These are phyloP conservation scores for Fusarium nisikadoi DNA, from an alignment of 2,329 filamentous ascomycete genomes.

Conservation along the genomic window DNA sequence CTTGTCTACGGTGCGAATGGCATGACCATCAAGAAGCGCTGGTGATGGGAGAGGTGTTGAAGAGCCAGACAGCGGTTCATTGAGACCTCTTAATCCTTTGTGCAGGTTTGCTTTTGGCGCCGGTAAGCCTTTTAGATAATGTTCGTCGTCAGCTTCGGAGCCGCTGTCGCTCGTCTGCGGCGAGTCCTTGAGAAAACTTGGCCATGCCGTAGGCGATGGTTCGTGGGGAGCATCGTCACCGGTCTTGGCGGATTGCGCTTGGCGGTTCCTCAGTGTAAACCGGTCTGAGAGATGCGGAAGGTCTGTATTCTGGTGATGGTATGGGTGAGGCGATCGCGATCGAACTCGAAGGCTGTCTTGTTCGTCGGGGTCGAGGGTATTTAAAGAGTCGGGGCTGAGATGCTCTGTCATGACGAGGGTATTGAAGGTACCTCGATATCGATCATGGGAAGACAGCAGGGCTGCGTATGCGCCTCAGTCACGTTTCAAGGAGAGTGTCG, in stretches of 20 bases:
- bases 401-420: constrained; percentile 59
- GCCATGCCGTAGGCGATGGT: constrained; percentile 40
- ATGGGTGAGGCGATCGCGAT: constrained; percentile 74
- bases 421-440: constrained; percentile 36
- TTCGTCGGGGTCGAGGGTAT: constrained; percentile 50
- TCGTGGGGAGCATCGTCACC: constrained; percentile 35
- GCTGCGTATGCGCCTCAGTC: constrained; percentile 36
- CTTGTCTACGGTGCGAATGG: constrained; percentile 38
- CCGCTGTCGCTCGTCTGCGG: constrained; percentile 84
- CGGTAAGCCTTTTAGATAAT: constrained; percentile 85
- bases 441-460: constrained; percentile 47
- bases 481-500: constrained; percentile 5
- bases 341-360: constrained; percentile 58
- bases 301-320: constrained; percentile 68
- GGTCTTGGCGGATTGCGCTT: constrained; percentile 29
- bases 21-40: constrained; percentile 56
- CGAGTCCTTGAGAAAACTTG: constrained; percentile 61
- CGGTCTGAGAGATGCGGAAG: constrained; percentile 62
- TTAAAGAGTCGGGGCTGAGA: constrained; percentile 51
- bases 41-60: constrained; percentile 67
- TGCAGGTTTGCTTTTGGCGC: constrained; percentile 77
- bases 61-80: constrained; percentile 64
- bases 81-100: constrained; percentile 78
- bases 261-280: constrained; percentile 41
- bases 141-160: constrained; percentile 95